Percentiles rank a stretch among this genome's conserved stretches.
phyloP scores from a whole-genome alignment of 352 stramenopile genomes.

The Plasmopara halstedii region DNA sequence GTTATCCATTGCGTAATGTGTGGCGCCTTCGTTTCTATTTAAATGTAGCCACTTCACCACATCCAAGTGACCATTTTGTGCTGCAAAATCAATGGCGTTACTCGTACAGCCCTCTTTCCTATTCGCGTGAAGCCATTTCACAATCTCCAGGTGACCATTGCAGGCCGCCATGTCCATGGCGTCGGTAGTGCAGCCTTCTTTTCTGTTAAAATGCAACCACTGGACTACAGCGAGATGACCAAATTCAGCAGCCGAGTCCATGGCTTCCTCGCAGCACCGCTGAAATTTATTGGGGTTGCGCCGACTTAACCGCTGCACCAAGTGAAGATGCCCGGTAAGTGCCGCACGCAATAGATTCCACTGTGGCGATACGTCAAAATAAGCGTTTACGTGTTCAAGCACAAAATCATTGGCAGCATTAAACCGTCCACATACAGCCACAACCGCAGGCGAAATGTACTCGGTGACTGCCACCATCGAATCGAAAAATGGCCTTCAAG shows the following conservation, averaged over 20 bases:
- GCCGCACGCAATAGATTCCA: constrained; percentile 52
- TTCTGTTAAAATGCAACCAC: constrained; percentile 40
- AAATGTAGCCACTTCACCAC: constrained; percentile 56
- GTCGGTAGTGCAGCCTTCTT: constrained; percentile 55
- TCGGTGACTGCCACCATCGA: neutral
- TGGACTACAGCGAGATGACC: constrained; percentile 49
- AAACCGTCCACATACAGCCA: constrained; percentile 38
- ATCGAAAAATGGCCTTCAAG: too few species aligned
- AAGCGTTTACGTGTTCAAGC: constrained; percentile 38
- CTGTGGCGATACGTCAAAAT: constrained; percentile 40
- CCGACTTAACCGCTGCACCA: constrained; percentile 40
- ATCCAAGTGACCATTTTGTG: constrained; percentile 42
- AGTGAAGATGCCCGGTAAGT: constrained; percentile 36
- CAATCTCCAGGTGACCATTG: constrained; percentile 43
- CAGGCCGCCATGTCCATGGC: constrained; percentile 57
- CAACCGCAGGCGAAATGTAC: constrained; percentile 42
- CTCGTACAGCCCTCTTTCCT: constrained; percentile 47
- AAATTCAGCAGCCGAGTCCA: constrained; percentile 60
- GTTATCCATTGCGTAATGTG: constrained; percentile 49
- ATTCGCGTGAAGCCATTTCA: constrained; percentile 58
- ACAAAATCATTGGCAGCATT: constrained; percentile 40
- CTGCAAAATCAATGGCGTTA: constrained; percentile 62
- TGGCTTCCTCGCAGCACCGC: constrained; percentile 42
- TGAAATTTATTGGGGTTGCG: constrained; percentile 32
- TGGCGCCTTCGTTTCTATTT: constrained; percentile 43